phyloP scores from a whole-genome alignment of 768 basidiomycete species.

The Chalciporus sphaerocephalus region DNA sequence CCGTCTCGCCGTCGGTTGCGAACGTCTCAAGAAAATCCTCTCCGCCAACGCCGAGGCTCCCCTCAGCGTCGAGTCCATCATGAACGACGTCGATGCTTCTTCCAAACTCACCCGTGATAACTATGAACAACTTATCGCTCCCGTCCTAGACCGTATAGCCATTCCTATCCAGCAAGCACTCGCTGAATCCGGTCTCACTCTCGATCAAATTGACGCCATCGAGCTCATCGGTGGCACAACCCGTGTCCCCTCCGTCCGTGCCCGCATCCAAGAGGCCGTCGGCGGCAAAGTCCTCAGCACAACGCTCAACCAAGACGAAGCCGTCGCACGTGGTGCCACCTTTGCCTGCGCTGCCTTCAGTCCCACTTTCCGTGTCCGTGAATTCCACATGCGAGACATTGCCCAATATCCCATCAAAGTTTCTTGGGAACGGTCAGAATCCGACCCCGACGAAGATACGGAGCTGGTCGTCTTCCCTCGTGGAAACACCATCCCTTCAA shows the following conservation, averaged over 20 bases:
- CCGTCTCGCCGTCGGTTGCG: slow-evolving; percentile 83
- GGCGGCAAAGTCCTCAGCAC: slow-evolving; percentile 78
- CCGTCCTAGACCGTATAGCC: slow-evolving; percentile 72
- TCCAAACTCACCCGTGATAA: slow-evolving; percentile 80
- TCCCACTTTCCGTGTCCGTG: slow-evolving; percentile 95
- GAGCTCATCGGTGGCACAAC: slow-evolving; percentile 94
- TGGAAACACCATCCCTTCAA: slow-evolving; percentile 84
- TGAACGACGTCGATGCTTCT: slow-evolving; percentile 92
- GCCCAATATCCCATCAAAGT: slow-evolving; percentile 87
- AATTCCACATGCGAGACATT: slow-evolving; percentile 87
- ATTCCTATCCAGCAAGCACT: slow-evolving; percentile 76
- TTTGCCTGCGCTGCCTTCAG: slow-evolving; percentile 97
- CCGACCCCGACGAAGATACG: slow-evolving; percentile 84
- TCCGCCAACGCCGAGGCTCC: slow-evolving; percentile 90
- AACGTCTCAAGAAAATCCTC: slow-evolving; percentile 93
- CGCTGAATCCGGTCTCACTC: slow-evolving; percentile 69
- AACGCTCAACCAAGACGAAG: slow-evolving; percentile 98
- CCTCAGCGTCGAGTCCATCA: slow-evolving; percentile 91
- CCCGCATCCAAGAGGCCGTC: slow-evolving; percentile 80
- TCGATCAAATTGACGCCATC: slow-evolving; percentile 84
- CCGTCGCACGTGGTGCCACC: slow-evolving; percentile 91
- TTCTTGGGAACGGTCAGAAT: slow-evolving; percentile 70
- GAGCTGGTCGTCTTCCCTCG: slow-evolving; percentile 88
- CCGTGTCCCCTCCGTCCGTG: slow-evolving; percentile 88
- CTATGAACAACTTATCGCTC: slow-evolving; percentile 73